phyloP scores from a whole-genome alignment of 257 asterid species.

The Plantago elongata region DNA sequence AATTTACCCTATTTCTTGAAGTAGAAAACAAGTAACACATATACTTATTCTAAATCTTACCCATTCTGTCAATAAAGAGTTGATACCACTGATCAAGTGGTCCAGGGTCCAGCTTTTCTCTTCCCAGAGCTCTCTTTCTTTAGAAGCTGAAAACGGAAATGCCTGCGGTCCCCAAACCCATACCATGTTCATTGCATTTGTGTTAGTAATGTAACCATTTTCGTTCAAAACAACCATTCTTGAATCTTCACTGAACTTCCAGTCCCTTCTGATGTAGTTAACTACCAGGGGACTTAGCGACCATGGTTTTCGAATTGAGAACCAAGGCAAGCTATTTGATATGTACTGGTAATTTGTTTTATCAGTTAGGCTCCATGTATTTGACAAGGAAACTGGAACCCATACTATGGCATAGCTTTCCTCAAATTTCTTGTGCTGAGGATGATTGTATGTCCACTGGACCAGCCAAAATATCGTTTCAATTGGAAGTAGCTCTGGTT shows the following conservation, averaged over 20 bases:
- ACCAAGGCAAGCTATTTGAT: constrained; percentile 53
- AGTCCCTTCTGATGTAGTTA: constrained; percentile 43
- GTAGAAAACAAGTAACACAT: not conserved
- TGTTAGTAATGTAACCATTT: constrained; percentile 43
- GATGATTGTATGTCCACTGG: constrained; percentile 42
- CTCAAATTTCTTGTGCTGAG: constrained; percentile 16
- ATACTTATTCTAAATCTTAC: constrained; percentile 45
- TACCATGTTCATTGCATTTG: constrained; percentile 61
- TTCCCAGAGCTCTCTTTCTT: constrained; percentile 58
- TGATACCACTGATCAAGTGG: constrained; percentile 42
- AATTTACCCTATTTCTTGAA: constrained; percentile 8
- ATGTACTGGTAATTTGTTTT: constrained; percentile 37
- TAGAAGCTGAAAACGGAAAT: constrained; percentile 57
- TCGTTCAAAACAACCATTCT: constrained; percentile 47
- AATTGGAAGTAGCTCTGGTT: constrained; percentile 47
- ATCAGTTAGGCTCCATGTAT: constrained; percentile 38
- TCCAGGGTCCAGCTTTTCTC: constrained; percentile 35
- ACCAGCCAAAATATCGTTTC: constrained; percentile 45
- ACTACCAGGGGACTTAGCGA: constrained; percentile 34
- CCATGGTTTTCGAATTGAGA: constrained; percentile 57
- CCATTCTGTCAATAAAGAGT: constrained; percentile 34
- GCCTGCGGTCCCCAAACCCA: constrained; percentile 75
- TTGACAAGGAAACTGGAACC: constrained; percentile 47
- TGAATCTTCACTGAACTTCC: constrained; percentile 43
- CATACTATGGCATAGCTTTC: constrained; percentile 45